Conservation (phyloP, 2,329 filamentous ascomycete genomes). For the Geosmithia flava region DNA sequence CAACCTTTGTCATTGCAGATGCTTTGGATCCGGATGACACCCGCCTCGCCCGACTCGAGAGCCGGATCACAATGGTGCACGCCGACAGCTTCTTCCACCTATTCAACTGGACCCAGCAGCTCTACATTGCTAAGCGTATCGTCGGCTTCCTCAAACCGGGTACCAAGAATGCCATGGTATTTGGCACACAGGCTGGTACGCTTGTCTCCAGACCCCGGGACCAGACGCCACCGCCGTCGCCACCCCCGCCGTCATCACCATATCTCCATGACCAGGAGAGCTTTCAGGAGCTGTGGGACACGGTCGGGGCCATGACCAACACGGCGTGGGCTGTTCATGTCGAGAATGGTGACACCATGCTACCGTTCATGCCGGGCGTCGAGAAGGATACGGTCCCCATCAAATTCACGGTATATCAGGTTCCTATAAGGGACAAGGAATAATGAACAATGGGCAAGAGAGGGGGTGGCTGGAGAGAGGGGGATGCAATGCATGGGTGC, state of each 20-base stretch:
- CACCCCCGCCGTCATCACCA: conserved; percentile 10
- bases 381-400: conserved; percentile 14
- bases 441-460: not conserved
- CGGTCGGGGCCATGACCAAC: conserved; percentile 33
- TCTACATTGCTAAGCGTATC: conserved; percentile 29
- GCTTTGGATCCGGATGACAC: conserved; percentile 28
- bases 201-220: conserved; percentile 1
- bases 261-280: conserved; percentile 36
- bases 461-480: too few species aligned
- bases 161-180: conserved; percentile 31
- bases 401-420: conserved; percentile 21
- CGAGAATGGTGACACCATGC: conserved; percentile 10
- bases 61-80: conserved; percentile 33
- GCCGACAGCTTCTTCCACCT: conserved; percentile 38
- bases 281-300: conserved; percentile 41
- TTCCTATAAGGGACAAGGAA: conserved; percentile 6
- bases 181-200: conserved; percentile 37
- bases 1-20: conserved; percentile 37
- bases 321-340: conserved; percentile 36
- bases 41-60: conserved; percentile 19
- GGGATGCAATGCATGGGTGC: too few species aligned
- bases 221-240: conserved; percentile 9
- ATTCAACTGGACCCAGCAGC: conserved; percentile 32
- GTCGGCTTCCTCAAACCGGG: conserved; percentile 31
- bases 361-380: conserved; percentile 11